Evolutionary conservation across 148 eudicot genomes (phyloP), one percentile per base, ranked within the genome.

Genomic region (Chenopodium berlandieri): DNA sequence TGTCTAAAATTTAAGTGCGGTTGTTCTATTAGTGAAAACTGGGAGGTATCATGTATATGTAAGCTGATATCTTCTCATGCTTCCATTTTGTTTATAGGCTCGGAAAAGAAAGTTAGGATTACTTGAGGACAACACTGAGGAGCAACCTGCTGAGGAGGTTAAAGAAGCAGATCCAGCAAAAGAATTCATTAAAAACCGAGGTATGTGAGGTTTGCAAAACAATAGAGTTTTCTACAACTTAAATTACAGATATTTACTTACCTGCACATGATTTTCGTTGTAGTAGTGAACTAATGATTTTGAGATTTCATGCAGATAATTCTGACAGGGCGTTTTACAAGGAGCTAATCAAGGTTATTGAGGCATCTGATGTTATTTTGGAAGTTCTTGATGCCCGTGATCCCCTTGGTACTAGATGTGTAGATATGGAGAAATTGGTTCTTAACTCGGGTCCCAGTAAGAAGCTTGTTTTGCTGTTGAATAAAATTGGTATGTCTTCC

Each of bases 331-430:
- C 90, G 30, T 96, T 96, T 78, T 96, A 94, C 91, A 96, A 92
- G 89, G 99, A 96, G 88, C 90, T 96, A 81, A 93, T 88, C 81
- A 96, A 96, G 85, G 99, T 96, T 69, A 87, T 96, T 76, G 99
- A 96, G 75, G 92, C 90, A 54, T 96, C 99, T 73, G 98, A 96
- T 92, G 98, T 96, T 68, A 91, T 96, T 81, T 86, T 96, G 85
- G 97, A 96, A 85, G 98, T 96, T 81, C 91, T 96, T 79, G 99
- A 96, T 94, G 99, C 98, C 79, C 92, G 99, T 75, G 99, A 96
- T 85, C 99, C 99, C 34, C 87, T 94, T 80, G 99, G 99, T 48
- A 91, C 97, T 75, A 93, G 98, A 34, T 96, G 98, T 79, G 78
- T 85, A 10, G 98, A 96, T 82, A 90, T 96, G 94, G 99, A 96